These are phyloP conservation scores for Mycena albidolilacea DNA, from an alignment of 768 basidiomycete species.

Conservation along the genomic window DNA sequence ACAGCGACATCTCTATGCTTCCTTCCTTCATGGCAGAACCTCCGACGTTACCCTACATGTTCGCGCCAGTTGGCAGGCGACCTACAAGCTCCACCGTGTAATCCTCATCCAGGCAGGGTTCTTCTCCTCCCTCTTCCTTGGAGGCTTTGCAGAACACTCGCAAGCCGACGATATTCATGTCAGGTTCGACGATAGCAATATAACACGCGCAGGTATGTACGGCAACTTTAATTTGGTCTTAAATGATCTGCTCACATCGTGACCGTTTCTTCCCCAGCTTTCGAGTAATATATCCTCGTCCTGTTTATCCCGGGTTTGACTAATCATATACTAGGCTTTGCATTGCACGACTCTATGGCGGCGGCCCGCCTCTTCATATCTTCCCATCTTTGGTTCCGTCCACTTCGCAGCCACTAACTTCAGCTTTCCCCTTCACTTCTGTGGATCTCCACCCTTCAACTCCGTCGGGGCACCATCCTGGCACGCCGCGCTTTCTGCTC, in stretches of 20 bases:
- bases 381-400: conserved; percentile 77
- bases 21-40: conserved; percentile 61
- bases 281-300: conserved; percentile 76
- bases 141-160: conserved; percentile 79
- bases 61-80: conserved; percentile 74
- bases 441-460: conserved; percentile 46
- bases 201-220: conserved; percentile 84
- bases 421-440: conserved; percentile 64
- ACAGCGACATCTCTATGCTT: conserved; percentile 39
- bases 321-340: conserved; percentile 71
- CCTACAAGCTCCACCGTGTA: conserved; percentile 87
- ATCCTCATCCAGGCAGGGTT: conserved; percentile 94
- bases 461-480: conserved; percentile 76
- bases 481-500: conserved; percentile 84
- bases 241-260: conserved; percentile 34
- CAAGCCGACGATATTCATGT: conserved; percentile 74
- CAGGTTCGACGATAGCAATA: conserved; percentile 87
- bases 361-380: conserved; percentile 82
- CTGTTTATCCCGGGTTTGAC: not conserved
- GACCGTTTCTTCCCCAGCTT: conserved; percentile 59
- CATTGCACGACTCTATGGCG: conserved; percentile 89
- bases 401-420: conserved; percentile 77
- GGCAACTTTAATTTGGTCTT: conserved; percentile 11
- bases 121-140: conserved; percentile 89
- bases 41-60: conserved; percentile 86